Base-by-base conservation (phyloP, 2,329 filamentous ascomycete species). In the Taxawa tesnikishii region DNA sequence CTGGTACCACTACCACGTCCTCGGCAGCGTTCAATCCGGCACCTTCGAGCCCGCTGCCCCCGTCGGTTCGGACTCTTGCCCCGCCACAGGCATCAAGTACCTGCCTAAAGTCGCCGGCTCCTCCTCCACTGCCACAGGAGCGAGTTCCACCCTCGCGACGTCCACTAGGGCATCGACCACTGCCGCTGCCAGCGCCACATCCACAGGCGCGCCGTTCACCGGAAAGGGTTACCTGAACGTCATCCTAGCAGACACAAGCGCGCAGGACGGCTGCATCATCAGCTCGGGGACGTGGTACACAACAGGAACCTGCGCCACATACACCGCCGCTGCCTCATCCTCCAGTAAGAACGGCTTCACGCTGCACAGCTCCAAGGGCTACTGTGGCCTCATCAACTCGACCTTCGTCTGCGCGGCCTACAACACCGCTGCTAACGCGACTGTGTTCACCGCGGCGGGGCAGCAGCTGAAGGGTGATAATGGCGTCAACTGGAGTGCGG, bases 231-330 rank as follows among this genome's bases (percentile, higher is more conserved):
- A 67, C 42, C 50, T 82, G 25, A 67, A 75, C 33, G 73, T 78
- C 3, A 47, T 63, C 15, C 58, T 62, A 4, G 51, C 56, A 12
- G 65, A 68, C 3, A 48, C 47, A n/a, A 49, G 58, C 29, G 63
- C 60, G 6, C n/a, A n/a, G n/a, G n/a, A n/a, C n/a, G 78, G 79
- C n/a, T 83, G 76, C 43, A 63, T 83, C 36, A 83, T 82, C 47
- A 67, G 67, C 34, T 62, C 56, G 7, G 79, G 79, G 0, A 71
- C 67, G 0, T 83, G 78, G 79, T 83, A 78, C 47, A 65, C 66
- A 0, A 66, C 62, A 2, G 76, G 77, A 2, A 78, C 75, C 1
- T 82, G 77, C 46, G 79, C 78, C 1, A 78, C 70, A 0, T 79
- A 73, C 49, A 72, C 65, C 1, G 72, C 73, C 4, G 55, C 65